phyloP scores from a whole-genome alignment of 352 stramenopile genomes.

The Stramenopiles sp. region DNA sequence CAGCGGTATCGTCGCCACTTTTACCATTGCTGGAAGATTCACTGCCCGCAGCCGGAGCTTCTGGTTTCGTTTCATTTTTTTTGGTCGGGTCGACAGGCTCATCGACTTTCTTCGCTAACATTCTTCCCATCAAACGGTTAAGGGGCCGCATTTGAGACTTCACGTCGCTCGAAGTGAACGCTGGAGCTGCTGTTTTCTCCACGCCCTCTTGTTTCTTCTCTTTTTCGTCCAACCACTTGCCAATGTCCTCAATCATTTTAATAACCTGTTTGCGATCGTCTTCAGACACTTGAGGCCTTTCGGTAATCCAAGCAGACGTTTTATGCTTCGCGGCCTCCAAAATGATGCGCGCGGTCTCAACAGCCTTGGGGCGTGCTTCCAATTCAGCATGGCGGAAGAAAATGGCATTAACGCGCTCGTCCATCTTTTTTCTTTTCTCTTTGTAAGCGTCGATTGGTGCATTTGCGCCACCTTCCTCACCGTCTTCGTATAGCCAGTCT shows the following conservation, averaged over 20 bases:
- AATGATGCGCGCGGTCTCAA: slow-evolving; percentile 43
- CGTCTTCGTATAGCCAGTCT: slow-evolving; percentile 78
- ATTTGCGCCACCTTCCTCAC: too few relatives aligned
- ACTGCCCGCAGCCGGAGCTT: not conserved
- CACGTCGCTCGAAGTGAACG: slow-evolving; percentile 61
- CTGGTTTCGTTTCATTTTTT: slow-evolving; percentile 21
- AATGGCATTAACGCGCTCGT: slow-evolving; percentile 54
- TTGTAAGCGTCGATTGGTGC: slow-evolving; percentile 57
- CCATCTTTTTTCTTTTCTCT: slow-evolving; percentile 49
- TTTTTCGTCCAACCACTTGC: slow-evolving; percentile 48
- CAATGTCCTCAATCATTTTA: slow-evolving; percentile 54
- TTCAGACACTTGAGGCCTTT: slow-evolving; percentile 60
- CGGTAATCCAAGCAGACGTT: slow-evolving; percentile 39
- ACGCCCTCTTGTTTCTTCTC: slow-evolving; percentile 45
- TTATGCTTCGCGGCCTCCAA: slow-evolving; percentile 38
- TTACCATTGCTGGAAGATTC: slow-evolving; percentile 4
- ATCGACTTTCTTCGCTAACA: slow-evolving; percentile 60
- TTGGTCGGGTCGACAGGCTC: too few relatives aligned
- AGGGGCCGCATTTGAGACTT: slow-evolving; percentile 53
- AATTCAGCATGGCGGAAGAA: slow-evolving; percentile 62
- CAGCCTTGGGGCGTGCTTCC: slow-evolving; percentile 49
- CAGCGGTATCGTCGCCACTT: not conserved
- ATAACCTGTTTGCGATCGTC: slow-evolving; percentile 58
- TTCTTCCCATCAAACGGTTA: slow-evolving; percentile 47
- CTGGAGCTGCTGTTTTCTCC: slow-evolving; percentile 44